Evolutionary conservation across 1,139 yeast genomes (phyloP).

Genomic region (Zhuliangozyma blackwelliae): DNA sequence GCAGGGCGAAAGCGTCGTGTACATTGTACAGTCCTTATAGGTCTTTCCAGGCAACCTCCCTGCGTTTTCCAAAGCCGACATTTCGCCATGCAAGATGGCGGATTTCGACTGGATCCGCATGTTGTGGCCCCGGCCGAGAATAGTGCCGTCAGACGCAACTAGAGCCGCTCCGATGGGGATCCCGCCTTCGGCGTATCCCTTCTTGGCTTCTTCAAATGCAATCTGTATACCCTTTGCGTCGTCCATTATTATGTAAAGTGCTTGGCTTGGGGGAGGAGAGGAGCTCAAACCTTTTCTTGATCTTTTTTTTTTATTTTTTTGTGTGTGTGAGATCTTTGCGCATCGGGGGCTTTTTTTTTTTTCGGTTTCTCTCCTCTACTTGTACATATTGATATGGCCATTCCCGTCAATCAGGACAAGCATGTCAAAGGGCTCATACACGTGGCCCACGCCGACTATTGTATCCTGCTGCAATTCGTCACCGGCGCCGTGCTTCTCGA

Average conservation of each 20-base stretch:
- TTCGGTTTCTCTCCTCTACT: constrained; percentile 17
- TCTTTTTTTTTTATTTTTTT: no score
- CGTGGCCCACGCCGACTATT: constrained; percentile 39
- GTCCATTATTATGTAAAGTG: constrained; percentile 35
- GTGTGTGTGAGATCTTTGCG: no score
- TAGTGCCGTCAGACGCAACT: constrained; percentile 69
- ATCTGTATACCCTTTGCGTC: constrained; percentile 63
- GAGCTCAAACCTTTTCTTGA: no score
- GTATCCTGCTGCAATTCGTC: no score
- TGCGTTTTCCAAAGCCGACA: constrained; percentile 81
- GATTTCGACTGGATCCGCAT: constrained; percentile 77
- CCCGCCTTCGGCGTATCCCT: constrained; percentile 78
- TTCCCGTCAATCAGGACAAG: constrained; percentile 59
- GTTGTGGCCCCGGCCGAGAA: constrained; percentile 86
- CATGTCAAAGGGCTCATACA: constrained; percentile 54
- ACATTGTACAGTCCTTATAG: constrained; percentile 73
- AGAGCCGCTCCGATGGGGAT: constrained; percentile 84
- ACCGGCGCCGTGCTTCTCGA: neutral
- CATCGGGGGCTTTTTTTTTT: no score
- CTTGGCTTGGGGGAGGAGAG: no score
- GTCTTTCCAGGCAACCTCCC: constrained; percentile 72
- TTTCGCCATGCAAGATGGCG: constrained; percentile 88
- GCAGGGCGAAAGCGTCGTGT: constrained; percentile 90
- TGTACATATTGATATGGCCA: constrained; percentile 58
- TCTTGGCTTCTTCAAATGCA: constrained; percentile 69